Evolutionary conservation across 768 basidiomycete species (phyloP).

Genomic region (Pleurotus pulmonarius): DNA sequence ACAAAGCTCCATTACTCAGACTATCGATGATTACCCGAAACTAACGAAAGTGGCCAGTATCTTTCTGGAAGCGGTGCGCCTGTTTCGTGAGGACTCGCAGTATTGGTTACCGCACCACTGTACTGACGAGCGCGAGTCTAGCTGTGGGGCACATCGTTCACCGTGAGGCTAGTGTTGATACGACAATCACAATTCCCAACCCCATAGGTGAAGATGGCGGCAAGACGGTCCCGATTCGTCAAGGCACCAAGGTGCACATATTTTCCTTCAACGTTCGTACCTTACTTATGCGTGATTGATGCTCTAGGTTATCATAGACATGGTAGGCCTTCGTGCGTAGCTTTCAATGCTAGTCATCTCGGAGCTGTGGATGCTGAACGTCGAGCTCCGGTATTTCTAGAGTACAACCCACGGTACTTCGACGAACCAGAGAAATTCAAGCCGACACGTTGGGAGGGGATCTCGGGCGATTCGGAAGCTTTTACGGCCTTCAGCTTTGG

Average conservation of each 20-base stretch:
- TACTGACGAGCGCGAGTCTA: constrained; percentile 8
- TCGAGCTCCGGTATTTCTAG: too few relatives aligned
- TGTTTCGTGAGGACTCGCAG: constrained; percentile 36
- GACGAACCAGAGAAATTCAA: too few relatives aligned
- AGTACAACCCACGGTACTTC: too few relatives aligned
- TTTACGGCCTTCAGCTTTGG: too few relatives aligned
- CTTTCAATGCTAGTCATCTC: background rate
- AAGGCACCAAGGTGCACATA: constrained; percentile 28
- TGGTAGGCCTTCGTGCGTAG: constrained; percentile 45
- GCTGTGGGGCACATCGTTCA: constrained; percentile 38
- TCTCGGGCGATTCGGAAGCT: too few relatives aligned
- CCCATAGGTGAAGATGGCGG: constrained; percentile 34
- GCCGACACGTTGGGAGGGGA: too few relatives aligned
- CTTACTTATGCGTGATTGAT: too few relatives aligned
- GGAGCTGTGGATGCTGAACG: too few relatives aligned
- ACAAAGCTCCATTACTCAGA: constrained; percentile 16
- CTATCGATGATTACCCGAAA: constrained; percentile 34
- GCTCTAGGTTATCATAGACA: constrained; percentile 29
- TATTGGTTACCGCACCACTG: too few relatives aligned
- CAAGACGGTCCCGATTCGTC: constrained; percentile 30
- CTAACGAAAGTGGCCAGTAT: constrained; percentile 38
- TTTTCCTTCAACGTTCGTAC: too few relatives aligned
- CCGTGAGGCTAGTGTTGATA: constrained; percentile 40
- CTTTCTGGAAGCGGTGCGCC: constrained; percentile 39
- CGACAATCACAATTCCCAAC: constrained; percentile 36